Conservation (phyloP, 1,284 basidiomycete species). For the Fomitopsis schrenkii region DNA sequence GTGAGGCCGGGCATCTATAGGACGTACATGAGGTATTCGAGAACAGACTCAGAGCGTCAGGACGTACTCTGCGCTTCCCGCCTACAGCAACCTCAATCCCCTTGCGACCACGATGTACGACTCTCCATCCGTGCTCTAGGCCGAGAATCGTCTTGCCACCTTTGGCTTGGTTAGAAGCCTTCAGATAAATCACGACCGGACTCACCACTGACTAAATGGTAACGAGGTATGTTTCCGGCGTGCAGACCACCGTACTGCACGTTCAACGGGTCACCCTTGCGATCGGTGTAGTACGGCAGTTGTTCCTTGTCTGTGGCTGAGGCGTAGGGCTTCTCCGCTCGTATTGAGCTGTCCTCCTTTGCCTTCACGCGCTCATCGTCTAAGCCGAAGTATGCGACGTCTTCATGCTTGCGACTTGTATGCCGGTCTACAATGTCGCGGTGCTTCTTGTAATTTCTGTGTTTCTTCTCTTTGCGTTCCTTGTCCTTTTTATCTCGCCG, state of each 20-base stretch:
- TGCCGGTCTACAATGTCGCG: slow-evolving; percentile 4
- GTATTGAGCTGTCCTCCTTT: slow-evolving; percentile 27
- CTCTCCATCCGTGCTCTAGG: slow-evolving; percentile 43
- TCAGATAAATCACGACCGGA: slow-evolving; percentile 10
- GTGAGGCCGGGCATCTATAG: slow-evolving; percentile 50
- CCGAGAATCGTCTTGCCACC: slow-evolving; percentile 65
- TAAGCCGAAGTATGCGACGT: slow-evolving; percentile 5
- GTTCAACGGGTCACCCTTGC: slow-evolving; percentile 66
- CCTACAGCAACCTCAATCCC: slow-evolving; percentile 58
- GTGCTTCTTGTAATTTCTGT: slow-evolving; percentile 10
- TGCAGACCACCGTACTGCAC: slow-evolving; percentile 67
- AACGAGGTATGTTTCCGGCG: slow-evolving; percentile 63
- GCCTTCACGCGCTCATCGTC: slow-evolving; percentile 36
- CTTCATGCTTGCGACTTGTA: slow-evolving; percentile 6
- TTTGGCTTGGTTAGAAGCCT: slow-evolving; percentile 54
- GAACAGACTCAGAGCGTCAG: background rate
- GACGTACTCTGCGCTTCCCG: slow-evolving; percentile 43
- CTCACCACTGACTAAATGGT: slow-evolving; percentile 55
- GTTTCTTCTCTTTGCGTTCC: slow-evolving; percentile 5
- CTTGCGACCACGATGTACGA: slow-evolving; percentile 44
- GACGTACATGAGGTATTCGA: background rate
- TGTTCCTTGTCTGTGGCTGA: slow-evolving; percentile 8
- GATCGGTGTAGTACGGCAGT: slow-evolving; percentile 58
- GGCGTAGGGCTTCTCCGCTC: background rate
- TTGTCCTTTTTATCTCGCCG: slow-evolving; percentile 16